Evolutionary conservation across 768 basidiomycete species (phyloP), one percentile per base, ranked within the genome.

Genomic region (Coprinopsis marcescibilis): DNA sequence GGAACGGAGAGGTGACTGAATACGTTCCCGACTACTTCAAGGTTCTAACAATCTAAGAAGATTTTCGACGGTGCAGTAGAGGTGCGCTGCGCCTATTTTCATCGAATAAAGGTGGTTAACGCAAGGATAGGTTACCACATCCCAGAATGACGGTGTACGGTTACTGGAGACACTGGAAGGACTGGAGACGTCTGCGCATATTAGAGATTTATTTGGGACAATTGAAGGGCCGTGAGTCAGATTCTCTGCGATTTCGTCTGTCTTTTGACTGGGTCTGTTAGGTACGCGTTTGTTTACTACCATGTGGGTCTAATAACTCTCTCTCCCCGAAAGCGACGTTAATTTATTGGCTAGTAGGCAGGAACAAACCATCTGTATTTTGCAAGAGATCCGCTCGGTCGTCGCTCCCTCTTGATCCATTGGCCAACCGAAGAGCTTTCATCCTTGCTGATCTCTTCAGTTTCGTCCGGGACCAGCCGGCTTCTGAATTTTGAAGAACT

Each of bases 61-160:
- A 71, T 92, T 21, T 93, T 94, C 53, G 82, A 87, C 52, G 90
- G 90, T 4, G 56, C 89, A n/a, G 68, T 84, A 61, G 89, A 87
- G 45, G 47, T 72, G 58, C 21, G 7, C 17, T 40, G 17, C 25
- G 11, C 21, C 12, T 11, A 10, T 17, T 37, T 17, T 7, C 11
- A 7, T 37, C 19, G 10, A 17, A 37, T 37, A 19, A 7, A 7
- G 12, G 6, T 21, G 14, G 26, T 45, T 4, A 11, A 3, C 14
- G 19, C 14, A 17, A 20, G 34, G 39, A 19, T 52, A 89, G 87
- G 67, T 90, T 27, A 54, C 56, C 13, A 48, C 66, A 0, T 52
- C 76, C 1, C 84, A 90, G 51, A 92, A 92, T 54, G 91, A 92
- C 50, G 87, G 89, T 1, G 66, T 67, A 32, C 77, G 73, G 52